phyloP scores from a whole-genome alignment of 495 filamentous ascomycete species.

The Patellaria atrata region DNA sequence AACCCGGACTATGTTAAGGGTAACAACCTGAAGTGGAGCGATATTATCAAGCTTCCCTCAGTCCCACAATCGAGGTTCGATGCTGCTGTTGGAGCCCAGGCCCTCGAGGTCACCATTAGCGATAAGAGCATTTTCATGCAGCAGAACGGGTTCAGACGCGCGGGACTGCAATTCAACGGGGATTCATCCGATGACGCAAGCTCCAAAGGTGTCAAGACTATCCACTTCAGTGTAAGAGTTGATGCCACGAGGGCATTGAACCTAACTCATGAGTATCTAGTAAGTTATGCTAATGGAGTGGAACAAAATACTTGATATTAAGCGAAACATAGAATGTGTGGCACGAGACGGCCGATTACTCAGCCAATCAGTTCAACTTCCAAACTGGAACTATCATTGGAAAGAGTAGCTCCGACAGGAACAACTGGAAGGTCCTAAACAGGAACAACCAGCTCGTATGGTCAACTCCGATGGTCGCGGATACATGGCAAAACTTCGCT shows the following conservation, averaged over 20 bases:
- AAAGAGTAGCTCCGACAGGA: constrained; percentile 15
- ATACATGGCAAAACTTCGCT: constrained; percentile 18
- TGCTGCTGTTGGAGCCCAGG: constrained; percentile 1
- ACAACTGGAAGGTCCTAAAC: constrained; percentile 19
- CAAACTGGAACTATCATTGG: constrained; percentile 16
- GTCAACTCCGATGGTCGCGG: constrained; percentile 14
- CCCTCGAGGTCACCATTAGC: constrained; percentile 14
- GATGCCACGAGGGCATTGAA: constrained; percentile 15
- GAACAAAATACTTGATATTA: not conserved
- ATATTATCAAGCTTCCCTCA: constrained; percentile 13
- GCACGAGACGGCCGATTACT: constrained; percentile 20
- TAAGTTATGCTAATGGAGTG: not conserved
- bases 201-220: constrained; percentile 12
- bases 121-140: constrained; percentile 19
- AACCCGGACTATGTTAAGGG: constrained; percentile 20
- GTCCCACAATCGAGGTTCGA: constrained; percentile 14
- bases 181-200: constrained; percentile 12
- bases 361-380: constrained; percentile 16
- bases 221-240: constrained; percentile 18
- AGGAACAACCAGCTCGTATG: constrained; percentile 12
- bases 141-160: constrained; percentile 18
- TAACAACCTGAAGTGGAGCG: constrained; percentile 11
- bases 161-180: constrained; percentile 16
- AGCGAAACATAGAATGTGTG: constrained; percentile 11
- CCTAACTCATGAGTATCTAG: constrained; percentile 18